phyloP scores from a whole-genome alignment of 176 grass and related monocot species.

The Neostapfia colusana region DNA sequence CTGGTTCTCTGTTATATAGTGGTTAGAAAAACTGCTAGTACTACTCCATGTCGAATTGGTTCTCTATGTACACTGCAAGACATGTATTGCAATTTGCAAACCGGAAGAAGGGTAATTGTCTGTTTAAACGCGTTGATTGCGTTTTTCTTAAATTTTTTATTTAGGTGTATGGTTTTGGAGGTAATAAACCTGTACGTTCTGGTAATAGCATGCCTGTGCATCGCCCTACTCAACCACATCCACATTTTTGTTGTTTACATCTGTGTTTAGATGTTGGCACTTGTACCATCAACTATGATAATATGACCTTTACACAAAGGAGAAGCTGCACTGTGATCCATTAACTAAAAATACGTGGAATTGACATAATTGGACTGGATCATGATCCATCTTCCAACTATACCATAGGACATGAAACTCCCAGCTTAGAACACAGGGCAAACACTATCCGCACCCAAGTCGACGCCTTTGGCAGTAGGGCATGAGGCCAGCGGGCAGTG shows the following conservation, averaged over 20 bases:
- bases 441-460: constrained; percentile 26
- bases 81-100: background rate
- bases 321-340: background rate
- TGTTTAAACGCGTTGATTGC: background rate
- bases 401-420: background rate
- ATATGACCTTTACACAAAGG: constrained; percentile 23
- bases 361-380: constrained; percentile 2
- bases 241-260: background rate
- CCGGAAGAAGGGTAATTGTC: background rate
- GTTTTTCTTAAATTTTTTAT: background rate
- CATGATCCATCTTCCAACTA: constrained; percentile 9
- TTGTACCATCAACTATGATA: background rate
- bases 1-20: background rate
- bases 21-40: background rate
- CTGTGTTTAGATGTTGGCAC: background rate
- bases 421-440: constrained; percentile 55
- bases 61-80: constrained; percentile 19
- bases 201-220: constrained; percentile 9
- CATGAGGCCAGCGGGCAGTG: constrained; percentile 69
- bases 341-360: background rate
- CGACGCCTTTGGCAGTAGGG: constrained; percentile 56
- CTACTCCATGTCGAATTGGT: background rate
- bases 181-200: constrained; percentile 12
- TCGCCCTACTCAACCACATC: constrained; percentile 10
- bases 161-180: background rate